A percentile compares a stretch with the other conserved stretches of the same genome.
These are phyloP conservation scores for Castanea sativa DNA, from an alignment of 306 rosid species.

Conservation along the genomic window DNA sequence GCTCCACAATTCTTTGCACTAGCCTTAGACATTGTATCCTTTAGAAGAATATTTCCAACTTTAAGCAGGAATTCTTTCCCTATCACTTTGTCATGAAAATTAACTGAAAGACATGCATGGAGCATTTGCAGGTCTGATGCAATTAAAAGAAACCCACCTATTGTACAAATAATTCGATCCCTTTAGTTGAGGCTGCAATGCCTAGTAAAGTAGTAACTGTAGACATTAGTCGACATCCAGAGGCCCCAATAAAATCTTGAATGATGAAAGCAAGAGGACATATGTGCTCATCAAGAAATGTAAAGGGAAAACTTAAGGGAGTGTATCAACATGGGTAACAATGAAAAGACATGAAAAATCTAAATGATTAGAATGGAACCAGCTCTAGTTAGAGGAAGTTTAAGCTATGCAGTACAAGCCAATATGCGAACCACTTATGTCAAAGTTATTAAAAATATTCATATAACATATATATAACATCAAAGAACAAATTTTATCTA, in stretches of 20 bases:
- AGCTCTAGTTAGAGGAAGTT: background rate
- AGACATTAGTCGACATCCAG: background rate
- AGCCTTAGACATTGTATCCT: constrained; percentile 75
- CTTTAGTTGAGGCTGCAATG: background rate
- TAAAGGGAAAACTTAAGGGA: background rate
- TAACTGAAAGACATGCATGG: background rate
- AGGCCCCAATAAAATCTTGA: background rate
- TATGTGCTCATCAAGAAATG: background rate
- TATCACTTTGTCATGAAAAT: constrained; percentile 6
- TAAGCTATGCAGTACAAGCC: background rate
- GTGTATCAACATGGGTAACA: background rate
- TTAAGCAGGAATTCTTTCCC: constrained; percentile 14
- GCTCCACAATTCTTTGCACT: constrained; percentile 73
- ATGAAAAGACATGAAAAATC: too few relatives aligned
- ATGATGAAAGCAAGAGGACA: background rate
- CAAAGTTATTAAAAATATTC: background rate
- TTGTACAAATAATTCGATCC: background rate
- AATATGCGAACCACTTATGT: background rate
- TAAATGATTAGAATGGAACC: too few relatives aligned
- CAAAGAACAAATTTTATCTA: background rate
- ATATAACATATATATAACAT: background rate
- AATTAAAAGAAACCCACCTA: background rate
- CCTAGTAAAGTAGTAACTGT: background rate
- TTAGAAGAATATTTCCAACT: background rate
- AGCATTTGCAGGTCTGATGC: background rate